Conservation (phyloP, 2,329 filamentous ascomycete species). For the Pseudocercospora fijiensis region DNA sequence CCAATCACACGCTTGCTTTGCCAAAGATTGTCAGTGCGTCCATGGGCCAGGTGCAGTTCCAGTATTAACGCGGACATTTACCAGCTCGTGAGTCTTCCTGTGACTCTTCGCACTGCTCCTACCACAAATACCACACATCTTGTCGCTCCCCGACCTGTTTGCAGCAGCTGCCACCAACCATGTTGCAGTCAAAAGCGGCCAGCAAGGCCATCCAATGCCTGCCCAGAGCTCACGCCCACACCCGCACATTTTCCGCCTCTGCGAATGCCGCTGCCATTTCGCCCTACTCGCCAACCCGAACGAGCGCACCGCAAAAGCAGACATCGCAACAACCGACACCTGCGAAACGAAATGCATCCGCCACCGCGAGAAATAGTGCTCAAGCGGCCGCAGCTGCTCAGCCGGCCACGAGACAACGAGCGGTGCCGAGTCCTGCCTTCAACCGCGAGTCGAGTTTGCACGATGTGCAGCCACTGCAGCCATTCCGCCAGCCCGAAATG, state of each 20-base stretch:
- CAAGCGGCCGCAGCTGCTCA: conserved; percentile 41
- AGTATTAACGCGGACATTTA: not conserved
- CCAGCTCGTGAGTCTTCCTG: not conserved
- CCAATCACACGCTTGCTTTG: not conserved
- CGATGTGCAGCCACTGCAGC: conserved; percentile 49
- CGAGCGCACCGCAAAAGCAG: conserved; percentile 19
- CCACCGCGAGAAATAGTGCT: conserved; percentile 46
- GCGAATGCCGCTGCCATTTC: conserved; percentile 44
- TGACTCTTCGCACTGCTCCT: conserved; percentile 1
- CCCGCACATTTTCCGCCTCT: conserved; percentile 47
- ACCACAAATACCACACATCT: not conserved
- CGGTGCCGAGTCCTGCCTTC: conserved; percentile 51
- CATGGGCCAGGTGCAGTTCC: not conserved
- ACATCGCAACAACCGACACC: conserved; percentile 18
- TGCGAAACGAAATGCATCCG: conserved; percentile 39
- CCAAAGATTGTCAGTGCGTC: not conserved
- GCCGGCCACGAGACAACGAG: conserved; percentile 41
- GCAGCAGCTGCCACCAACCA: conserved; percentile 33
- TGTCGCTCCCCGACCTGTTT: conserved; percentile 8
- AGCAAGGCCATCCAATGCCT: conserved; percentile 41
- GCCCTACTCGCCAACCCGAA: conserved; percentile 49
- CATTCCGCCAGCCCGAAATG: conserved; percentile 51
- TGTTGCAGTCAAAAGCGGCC: conserved; percentile 38
- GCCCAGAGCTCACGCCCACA: conserved; percentile 32
- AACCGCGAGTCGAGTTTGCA: conserved; percentile 45